phyloP scores from a whole-genome alignment of 257 asterid species.

The Henckelia pumila region DNA sequence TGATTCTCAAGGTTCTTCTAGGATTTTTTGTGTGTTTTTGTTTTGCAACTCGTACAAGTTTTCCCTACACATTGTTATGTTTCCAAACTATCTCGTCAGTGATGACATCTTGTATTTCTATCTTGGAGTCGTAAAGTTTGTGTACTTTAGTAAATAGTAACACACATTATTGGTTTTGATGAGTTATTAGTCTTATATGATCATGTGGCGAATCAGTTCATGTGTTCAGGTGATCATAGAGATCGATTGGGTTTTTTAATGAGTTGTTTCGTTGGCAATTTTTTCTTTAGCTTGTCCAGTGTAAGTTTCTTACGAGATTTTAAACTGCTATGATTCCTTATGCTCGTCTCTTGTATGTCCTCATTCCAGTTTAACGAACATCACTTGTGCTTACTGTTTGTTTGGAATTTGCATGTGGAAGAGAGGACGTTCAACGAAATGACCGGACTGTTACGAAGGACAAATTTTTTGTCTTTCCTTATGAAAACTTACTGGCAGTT shows the following conservation, averaged over 20 bases:
- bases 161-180: constrained; percentile 4
- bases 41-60: constrained; percentile 4
- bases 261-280: neutral
- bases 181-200: constrained; percentile 1
- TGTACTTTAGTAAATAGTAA: neutral
- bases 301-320: neutral
- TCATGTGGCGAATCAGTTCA: constrained; percentile 12
- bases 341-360: constrained; percentile 1
- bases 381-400: constrained; percentile 22
- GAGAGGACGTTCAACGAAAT: constrained; percentile 47
- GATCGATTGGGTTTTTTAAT: neutral
- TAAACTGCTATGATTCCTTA: neutral
- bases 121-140: neutral
- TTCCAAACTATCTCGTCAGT: neutral
- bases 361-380: neutral
- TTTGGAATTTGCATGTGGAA: constrained; percentile 38
- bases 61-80: neutral
- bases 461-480: constrained; percentile 51
- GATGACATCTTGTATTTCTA: neutral
- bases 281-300: neutral
- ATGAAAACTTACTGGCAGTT: constrained; percentile 54
- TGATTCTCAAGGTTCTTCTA: constrained; percentile 6
- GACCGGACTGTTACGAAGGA: constrained; percentile 37
- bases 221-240: constrained; percentile 12
- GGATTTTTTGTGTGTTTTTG: neutral